Base-by-base conservation (phyloP, 2,329 filamentous ascomycete genomes). In the Clonostachys chloroleuca region DNA sequence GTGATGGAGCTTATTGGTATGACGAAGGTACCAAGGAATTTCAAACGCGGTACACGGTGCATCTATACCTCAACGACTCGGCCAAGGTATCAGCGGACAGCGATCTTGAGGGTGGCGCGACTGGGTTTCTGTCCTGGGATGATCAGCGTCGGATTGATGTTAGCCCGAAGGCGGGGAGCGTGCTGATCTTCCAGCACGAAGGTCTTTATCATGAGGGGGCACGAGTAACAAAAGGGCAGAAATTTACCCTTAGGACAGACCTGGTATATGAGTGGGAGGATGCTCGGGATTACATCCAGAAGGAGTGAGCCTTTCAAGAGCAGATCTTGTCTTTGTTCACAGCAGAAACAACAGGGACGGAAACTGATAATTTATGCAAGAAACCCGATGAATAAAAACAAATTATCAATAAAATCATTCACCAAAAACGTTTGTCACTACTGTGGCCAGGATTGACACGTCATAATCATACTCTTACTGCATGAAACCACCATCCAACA, bases 1-100 rank as follows among this genome's bases (percentile, higher is more conserved):
- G 77, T 53, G 88, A 92, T 58, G 82, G 78, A 1, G 56, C 69
- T 1, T 92, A 86, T 54, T 68, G 69, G 44, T 83, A 80, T 14
- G 47, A 50, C 6, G 72, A 75, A 0, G 75, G 81, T 46, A 65
- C 70, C 8, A 67, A 61, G 17, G 71, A 58, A 5, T 59, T 70
- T 33, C 55, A 64, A 56, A 77, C 75, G 2, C 69, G 73, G 46
- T 79, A 76, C 56, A 83, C 80, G 0, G 50, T 81, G 5, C 80
- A 83, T 41, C 61, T 83, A 12, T 83, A 68, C 37, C 63, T 68
- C 18, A 66, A 63, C 24, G 57, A 64, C 47, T 62, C 62, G 4
- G 51, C 58, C 35, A 47, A 55, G 6, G 4, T 50, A 0, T 47
- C 49, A 7, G 53, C 52, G 1, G 49, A 51, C 7, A 52, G 53